A percentile compares a stretch with the other conserved stretches of the same genome.
These are phyloP conservation scores for Diplodia sapinea DNA, from an alignment of 2,329 filamentous ascomycete species.

Conservation along the genomic window DNA sequence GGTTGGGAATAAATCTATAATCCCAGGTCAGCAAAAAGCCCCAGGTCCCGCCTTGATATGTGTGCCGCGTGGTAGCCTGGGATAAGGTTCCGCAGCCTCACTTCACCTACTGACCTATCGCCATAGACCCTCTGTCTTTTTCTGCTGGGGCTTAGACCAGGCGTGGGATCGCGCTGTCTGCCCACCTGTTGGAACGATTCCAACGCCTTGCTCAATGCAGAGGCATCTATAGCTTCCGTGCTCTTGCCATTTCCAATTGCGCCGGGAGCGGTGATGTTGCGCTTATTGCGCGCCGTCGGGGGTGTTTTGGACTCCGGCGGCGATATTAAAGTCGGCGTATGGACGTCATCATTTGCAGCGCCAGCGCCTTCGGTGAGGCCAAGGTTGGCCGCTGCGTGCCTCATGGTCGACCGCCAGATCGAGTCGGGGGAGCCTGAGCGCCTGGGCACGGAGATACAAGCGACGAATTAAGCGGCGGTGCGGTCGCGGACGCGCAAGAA, in stretches of 20 bases:
- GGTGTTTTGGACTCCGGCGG: constrained; percentile 67
- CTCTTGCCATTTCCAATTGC: constrained; percentile 41
- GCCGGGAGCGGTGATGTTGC: constrained; percentile 45
- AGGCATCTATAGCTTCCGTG: constrained; percentile 64
- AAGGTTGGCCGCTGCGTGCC: constrained; percentile 22
- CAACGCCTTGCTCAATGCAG: constrained; percentile 65
- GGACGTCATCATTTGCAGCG: constrained; percentile 33
- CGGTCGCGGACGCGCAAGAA: constrained; percentile 10
- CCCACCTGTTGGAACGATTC: constrained; percentile 66
- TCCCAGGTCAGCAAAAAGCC: neutral
- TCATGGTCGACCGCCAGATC: constrained; percentile 29
- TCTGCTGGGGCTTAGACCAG: constrained; percentile 68
- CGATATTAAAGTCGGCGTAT: constrained; percentile 57
- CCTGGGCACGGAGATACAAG: constrained; percentile 21
- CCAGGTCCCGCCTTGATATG: constrained; percentile 20
- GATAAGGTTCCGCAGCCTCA: neutral
- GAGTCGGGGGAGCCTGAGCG: constrained; percentile 14
- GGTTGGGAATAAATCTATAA: constrained; percentile 88
- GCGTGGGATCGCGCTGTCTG: constrained; percentile 65
- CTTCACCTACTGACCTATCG: constrained; percentile 47
- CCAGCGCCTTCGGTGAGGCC: constrained; percentile 24
- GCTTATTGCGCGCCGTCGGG: constrained; percentile 61
- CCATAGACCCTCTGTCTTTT: constrained; percentile 72
- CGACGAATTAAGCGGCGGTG: constrained; percentile 6
- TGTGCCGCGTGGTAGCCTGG: neutral